These are phyloP conservation scores for Entomortierella chlamydospora DNA, from an alignment of 192 early-diverging fungal species.

Conservation along the genomic window DNA sequence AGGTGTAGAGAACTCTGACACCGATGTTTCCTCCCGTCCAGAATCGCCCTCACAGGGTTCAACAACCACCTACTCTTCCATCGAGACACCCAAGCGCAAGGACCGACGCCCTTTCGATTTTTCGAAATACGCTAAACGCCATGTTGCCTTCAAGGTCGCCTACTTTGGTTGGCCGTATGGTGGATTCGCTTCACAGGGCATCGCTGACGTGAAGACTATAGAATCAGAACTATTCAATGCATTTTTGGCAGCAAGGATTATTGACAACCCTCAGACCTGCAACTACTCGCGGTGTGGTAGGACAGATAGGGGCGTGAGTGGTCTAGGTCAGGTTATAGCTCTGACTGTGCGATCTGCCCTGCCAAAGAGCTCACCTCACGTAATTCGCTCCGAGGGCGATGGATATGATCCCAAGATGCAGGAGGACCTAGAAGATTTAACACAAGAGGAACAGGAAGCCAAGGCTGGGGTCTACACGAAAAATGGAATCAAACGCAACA, in stretches of 20 bases:
- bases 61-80: constrained; percentile 11
- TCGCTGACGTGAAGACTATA: constrained; percentile 74
- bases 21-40: constrained; percentile 7
- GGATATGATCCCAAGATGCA: constrained; percentile 22
- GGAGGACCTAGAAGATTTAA: constrained; percentile 5
- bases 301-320: constrained; percentile 91
- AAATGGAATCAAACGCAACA: constrained; percentile 36
- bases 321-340: constrained; percentile 89
- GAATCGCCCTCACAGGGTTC: constrained; percentile 11
- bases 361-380: constrained; percentile 57
- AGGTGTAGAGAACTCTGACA: constrained; percentile 11
- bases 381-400: constrained; percentile 47
- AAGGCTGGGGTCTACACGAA: constrained; percentile 44
- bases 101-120: constrained; percentile 78
- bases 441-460: constrained; percentile 28
- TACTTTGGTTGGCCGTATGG: constrained; percentile 94
- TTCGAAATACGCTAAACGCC: constrained; percentile 76
- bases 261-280: constrained; percentile 73
- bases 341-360: constrained; percentile 79
- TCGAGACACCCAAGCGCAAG: constrained; percentile 37
- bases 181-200: constrained; percentile 83
- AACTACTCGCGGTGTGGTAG: constrained; percentile 87
- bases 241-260: constrained; percentile 79
- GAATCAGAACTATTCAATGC: constrained; percentile 91
- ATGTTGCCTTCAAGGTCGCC: constrained; percentile 87